Percentiles rank a stretch among this genome's conserved stretches.
These are phyloP conservation scores for Cicer pinnatifidum DNA, from an alignment of 306 rosid genomes.

Conservation along the genomic window DNA sequence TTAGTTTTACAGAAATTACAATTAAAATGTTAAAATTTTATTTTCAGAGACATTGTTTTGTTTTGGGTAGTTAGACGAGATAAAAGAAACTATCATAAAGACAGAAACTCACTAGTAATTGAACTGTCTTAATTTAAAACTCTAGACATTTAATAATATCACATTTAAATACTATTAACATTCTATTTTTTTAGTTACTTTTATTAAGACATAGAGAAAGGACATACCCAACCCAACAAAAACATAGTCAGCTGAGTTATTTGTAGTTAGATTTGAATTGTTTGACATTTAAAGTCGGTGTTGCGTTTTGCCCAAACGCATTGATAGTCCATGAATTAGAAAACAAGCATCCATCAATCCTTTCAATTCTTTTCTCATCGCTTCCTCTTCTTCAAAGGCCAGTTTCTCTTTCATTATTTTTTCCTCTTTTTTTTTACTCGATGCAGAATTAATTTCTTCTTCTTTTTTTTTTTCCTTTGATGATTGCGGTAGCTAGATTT, in stretches of 20 bases:
- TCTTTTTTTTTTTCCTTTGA: not conserved
- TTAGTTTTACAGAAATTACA: too few species aligned
- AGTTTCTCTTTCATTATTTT: conserved; percentile 39
- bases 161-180: too few species aligned
- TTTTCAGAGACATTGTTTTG: too few species aligned
- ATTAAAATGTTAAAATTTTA: too few species aligned
- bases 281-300: conserved; percentile 49
- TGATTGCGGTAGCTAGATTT: conserved; percentile 40
- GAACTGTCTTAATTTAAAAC: too few species aligned
- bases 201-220: not conserved
- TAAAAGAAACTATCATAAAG: too few species aligned
- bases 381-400: conserved; percentile 43
- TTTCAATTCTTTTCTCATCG: conserved; percentile 38
- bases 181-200: not conserved
- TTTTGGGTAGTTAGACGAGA: too few species aligned
- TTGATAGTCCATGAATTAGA: too few species aligned
- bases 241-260: conserved; percentile 52
- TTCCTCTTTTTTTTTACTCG: conserved; percentile 3
- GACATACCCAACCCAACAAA: not conserved
- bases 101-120: too few species aligned
- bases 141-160: too few species aligned
- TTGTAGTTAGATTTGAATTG: conserved; percentile 39
- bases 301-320: conserved; percentile 25
- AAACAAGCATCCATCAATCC: too few species aligned
- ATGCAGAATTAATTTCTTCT: not conserved